Conservation (phyloP, 2,329 filamentous ascomycete species). For the Aspergillus hortae region DNA sequence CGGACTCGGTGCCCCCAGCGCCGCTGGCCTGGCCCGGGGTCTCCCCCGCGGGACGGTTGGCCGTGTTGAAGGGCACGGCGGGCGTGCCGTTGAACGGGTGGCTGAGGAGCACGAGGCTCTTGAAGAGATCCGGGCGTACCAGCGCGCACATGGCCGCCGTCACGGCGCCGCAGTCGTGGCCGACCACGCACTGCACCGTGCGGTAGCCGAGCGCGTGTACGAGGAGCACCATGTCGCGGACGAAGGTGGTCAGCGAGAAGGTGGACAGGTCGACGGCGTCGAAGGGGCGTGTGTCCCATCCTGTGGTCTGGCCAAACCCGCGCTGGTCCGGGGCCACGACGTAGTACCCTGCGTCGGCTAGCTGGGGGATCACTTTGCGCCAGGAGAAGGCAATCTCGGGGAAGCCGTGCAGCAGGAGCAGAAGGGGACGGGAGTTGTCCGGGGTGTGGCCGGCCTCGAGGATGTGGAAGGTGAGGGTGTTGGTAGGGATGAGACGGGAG, state of each 20-base stretch:
- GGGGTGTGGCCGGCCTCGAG: slow-evolving; percentile 51
- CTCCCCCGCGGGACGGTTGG: slow-evolving; percentile 13
- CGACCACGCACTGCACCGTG: slow-evolving; percentile 57
- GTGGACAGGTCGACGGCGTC: slow-evolving; percentile 53
- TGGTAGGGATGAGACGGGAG: slow-evolving; percentile 57
- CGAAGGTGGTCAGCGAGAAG: slow-evolving; percentile 57
- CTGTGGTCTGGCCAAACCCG: slow-evolving; percentile 64
- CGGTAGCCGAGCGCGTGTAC: slow-evolving; percentile 60
- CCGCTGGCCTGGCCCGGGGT: slow-evolving; percentile 2
- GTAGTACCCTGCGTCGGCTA: slow-evolving; percentile 61
- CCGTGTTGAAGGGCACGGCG: slow-evolving; percentile 46
- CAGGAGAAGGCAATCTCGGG: slow-evolving; percentile 68
- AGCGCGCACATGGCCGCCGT: slow-evolving; percentile 58
- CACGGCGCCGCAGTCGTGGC: slow-evolving; percentile 66
- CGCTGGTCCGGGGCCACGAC: slow-evolving; percentile 66
- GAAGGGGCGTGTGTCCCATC: slow-evolving; percentile 53
- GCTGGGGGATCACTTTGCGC: slow-evolving; percentile 58
- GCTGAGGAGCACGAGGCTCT: slow-evolving; percentile 59
- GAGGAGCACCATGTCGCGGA: slow-evolving; percentile 60
- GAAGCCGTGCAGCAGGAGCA: slow-evolving; percentile 64
- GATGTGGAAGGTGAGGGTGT: slow-evolving; percentile 58
- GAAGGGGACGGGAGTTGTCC: slow-evolving; percentile 46
- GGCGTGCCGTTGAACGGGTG: slow-evolving; percentile 60
- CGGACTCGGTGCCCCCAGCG: slow-evolving; percentile 10
- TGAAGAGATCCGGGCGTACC: slow-evolving; percentile 63